Evolutionary conservation across 495 filamentous ascomycete species (phyloP).

Genomic region (Neurospora sp.): DNA sequence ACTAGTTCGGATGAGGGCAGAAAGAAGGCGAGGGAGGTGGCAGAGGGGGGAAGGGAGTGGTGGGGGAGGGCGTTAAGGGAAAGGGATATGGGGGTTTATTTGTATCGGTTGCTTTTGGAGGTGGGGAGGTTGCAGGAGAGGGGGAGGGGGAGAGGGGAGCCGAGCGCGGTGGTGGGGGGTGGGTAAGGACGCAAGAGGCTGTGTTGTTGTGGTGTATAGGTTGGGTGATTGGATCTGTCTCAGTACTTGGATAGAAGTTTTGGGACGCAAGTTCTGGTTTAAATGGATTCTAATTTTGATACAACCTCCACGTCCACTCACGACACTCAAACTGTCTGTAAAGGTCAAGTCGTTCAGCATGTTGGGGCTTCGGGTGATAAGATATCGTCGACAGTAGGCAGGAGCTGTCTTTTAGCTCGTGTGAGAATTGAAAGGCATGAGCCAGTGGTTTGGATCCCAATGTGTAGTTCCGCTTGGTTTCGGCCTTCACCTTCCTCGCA

Average conservation of each 20-base stretch:
- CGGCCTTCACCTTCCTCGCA: not conserved
- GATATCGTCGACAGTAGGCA: not conserved
- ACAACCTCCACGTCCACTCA: not conserved
- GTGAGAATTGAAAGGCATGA: not conserved
- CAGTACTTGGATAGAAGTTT: not conserved
- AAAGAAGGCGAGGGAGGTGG: conserved; percentile 20
- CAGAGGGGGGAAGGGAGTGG: conserved; percentile 52
- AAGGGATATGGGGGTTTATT: conserved; percentile 67
- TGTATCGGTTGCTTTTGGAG: conserved; percentile 59
- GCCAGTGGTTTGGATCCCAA: not conserved
- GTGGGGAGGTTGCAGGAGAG: conserved; percentile 60
- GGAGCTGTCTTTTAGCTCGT: not conserved
- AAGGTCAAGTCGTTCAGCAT: not conserved
- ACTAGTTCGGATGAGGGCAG: conserved; percentile 20
- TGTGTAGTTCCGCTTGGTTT: not conserved
- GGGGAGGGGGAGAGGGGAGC: conserved; percentile 7
- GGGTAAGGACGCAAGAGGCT: not conserved
- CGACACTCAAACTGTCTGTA: not conserved
- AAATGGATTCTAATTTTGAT: not conserved
- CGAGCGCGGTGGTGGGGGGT: not conserved
- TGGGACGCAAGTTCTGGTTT: not conserved
- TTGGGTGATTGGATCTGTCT: not conserved
- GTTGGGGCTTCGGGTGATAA: not conserved
- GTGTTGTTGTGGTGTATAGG: not conserved
- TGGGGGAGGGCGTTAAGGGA: conserved; percentile 51